Conservation (phyloP, 768 basidiomycete species). For the Trametes maxima region DNA sequence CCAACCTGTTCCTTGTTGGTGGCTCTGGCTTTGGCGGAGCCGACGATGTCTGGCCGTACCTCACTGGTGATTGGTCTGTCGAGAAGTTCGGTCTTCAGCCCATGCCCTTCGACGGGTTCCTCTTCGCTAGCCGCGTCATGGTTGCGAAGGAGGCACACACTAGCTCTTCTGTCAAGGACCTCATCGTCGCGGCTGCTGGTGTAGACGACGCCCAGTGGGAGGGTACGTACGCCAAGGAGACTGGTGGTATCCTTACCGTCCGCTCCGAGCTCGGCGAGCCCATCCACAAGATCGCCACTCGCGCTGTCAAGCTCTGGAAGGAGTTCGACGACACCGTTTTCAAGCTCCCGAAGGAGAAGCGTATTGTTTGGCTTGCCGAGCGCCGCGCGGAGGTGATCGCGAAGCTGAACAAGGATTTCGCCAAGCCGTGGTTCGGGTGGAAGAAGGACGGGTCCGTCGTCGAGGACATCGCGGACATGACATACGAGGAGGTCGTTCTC, state of each 20-base stretch:
- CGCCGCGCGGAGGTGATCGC: constrained; percentile 87
- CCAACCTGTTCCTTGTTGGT: constrained; percentile 87
- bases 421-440: constrained; percentile 96
- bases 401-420: constrained; percentile 93
- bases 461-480: constrained; percentile 92
- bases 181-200: constrained; percentile 93
- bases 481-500: constrained; percentile 93
- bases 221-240: constrained; percentile 90
- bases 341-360: constrained; percentile 95
- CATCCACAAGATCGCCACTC: constrained; percentile 98
- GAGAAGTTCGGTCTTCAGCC: constrained; percentile 80
- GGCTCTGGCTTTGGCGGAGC: constrained; percentile 97
- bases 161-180: constrained; percentile 90
- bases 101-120: constrained; percentile 98
- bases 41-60: constrained; percentile 95
- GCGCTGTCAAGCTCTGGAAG: constrained; percentile 97
- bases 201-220: constrained; percentile 92
- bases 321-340: constrained; percentile 98
- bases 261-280: constrained; percentile 98
- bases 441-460: constrained; percentile 90
- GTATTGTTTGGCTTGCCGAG: constrained; percentile 82
- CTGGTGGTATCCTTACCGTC: constrained; percentile 95
- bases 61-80: constrained; percentile 94
- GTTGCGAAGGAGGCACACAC: constrained; percentile 99
- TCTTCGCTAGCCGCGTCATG: constrained; percentile 97